Conservation (phyloP, 2,329 filamentous ascomycete genomes). For the Westerdykella aurantiaca region DNA sequence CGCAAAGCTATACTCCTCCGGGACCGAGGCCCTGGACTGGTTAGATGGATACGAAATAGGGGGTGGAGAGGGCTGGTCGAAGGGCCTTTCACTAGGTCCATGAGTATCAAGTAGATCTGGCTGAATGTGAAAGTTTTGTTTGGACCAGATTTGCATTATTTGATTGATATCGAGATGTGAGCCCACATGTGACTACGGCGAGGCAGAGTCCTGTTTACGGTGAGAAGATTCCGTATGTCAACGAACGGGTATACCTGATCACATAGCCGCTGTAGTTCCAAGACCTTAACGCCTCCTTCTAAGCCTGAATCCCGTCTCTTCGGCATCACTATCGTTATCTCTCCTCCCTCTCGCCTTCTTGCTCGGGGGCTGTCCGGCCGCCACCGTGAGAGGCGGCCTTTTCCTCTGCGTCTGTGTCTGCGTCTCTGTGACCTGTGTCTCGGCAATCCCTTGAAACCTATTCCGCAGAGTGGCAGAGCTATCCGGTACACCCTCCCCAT, state of each 20-base stretch:
- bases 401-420: slow-evolving; percentile 26
- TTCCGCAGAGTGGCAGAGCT: slow-evolving; percentile 17
- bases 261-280: too few species aligned
- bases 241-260: too few species aligned
- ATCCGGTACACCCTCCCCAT: slow-evolving; percentile 16
- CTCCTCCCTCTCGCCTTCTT: slow-evolving; percentile 23
- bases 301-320: slow-evolving; percentile 53
- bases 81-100: neutral
- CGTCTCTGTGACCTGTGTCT: slow-evolving; percentile 29
- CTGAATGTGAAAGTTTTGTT: too few species aligned
- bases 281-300: slow-evolving; percentile 38
- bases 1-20: slow-evolving; percentile 9
- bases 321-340: slow-evolving; percentile 52
- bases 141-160: too few species aligned
- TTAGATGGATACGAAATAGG: neutral
- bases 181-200: too few species aligned
- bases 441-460: slow-evolving; percentile 21
- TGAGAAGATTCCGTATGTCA: too few species aligned
- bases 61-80: neutral
- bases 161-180: too few species aligned
- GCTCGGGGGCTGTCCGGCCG: slow-evolving; percentile 19
- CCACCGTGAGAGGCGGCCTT: slow-evolving; percentile 18
- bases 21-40: slow-evolving; percentile 10
- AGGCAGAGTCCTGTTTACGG: too few species aligned
- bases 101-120: too few species aligned